Conservation (phyloP, 768 basidiomycete species). For the Mycena venus region DNA sequence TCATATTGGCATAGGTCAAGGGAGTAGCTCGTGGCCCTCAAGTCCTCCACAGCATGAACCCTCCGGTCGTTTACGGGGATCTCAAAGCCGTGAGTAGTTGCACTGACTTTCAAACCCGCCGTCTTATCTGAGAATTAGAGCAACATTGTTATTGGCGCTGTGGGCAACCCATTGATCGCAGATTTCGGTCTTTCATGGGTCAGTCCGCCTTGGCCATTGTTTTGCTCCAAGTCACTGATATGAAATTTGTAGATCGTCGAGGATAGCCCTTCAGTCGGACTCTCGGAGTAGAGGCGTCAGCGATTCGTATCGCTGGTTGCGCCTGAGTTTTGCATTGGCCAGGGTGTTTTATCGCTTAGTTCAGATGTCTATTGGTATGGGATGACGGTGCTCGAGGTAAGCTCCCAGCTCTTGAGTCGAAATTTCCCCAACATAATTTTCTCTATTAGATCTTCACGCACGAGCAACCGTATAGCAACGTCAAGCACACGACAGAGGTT, state of each 20-base stretch:
- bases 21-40: slow-evolving; percentile 60
- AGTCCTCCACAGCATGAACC: slow-evolving; percentile 63
- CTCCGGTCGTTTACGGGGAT: slow-evolving; percentile 67
- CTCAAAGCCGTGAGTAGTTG: slow-evolving; percentile 59
- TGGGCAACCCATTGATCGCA: slow-evolving; percentile 63
- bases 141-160: slow-evolving; percentile 60
- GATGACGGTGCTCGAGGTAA: slow-evolving; percentile 72
- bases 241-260: slow-evolving; percentile 59
- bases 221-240: neutral
- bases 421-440: neutral
- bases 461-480: slow-evolving; percentile 60
- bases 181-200: slow-evolving; percentile 72
- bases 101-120: neutral
- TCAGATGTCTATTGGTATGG: slow-evolving; percentile 69
- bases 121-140: slow-evolving; percentile 45
- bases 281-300: slow-evolving; percentile 62
- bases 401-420: neutral
- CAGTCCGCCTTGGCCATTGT: neutral
- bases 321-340: slow-evolving; percentile 65
- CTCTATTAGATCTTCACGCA: slow-evolving; percentile 64
- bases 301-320: slow-evolving; percentile 65
- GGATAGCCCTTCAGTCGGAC: slow-evolving; percentile 67
- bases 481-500: slow-evolving; percentile 67
- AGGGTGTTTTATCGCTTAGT: slow-evolving; percentile 59
- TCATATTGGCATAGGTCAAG: slow-evolving; percentile 51